These are phyloP conservation scores for cucumber (Cucumis sativus) DNA, from an alignment of 306 rosid genomes.

Conservation along the genomic window DNA sequence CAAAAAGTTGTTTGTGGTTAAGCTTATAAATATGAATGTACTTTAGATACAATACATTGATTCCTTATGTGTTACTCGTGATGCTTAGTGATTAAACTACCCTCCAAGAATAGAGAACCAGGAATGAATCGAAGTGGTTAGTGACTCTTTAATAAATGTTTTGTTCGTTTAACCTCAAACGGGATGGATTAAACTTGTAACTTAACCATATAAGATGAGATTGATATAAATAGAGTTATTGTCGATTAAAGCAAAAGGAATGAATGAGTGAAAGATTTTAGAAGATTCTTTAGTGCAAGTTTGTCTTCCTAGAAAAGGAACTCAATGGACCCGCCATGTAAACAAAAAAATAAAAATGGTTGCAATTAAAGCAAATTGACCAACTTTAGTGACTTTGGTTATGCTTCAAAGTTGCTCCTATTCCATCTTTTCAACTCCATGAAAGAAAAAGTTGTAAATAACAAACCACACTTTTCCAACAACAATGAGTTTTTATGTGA, in stretches of 20 bases:
- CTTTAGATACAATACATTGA: too few species aligned
- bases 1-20: too few species aligned
- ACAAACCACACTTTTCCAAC: not conserved
- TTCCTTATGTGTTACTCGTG: too few species aligned
- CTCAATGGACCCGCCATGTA: not conserved
- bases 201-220: too few species aligned
- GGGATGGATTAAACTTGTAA: too few species aligned
- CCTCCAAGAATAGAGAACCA: too few species aligned
- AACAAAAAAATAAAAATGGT: too few species aligned
- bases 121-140: too few species aligned
- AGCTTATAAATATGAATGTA: too few species aligned
- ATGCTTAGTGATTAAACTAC: too few species aligned
- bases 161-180: too few species aligned
- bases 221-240: not conserved
- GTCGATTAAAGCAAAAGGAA: not conserved
- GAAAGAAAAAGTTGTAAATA: not conserved
- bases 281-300: not conserved
- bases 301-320: not conserved
- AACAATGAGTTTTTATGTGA: not conserved
- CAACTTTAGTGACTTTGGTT: not conserved
- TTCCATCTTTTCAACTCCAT: not conserved
- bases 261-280: not conserved
- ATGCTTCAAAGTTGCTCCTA: not conserved
- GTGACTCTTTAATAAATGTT: too few species aligned
- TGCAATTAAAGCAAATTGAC: not conserved